A percentile compares a stretch with the other conserved stretches of the same genome.
Evolutionary conservation across 148 eudicot genomes (phyloP).

Genomic region (Chenopodium album): DNA sequence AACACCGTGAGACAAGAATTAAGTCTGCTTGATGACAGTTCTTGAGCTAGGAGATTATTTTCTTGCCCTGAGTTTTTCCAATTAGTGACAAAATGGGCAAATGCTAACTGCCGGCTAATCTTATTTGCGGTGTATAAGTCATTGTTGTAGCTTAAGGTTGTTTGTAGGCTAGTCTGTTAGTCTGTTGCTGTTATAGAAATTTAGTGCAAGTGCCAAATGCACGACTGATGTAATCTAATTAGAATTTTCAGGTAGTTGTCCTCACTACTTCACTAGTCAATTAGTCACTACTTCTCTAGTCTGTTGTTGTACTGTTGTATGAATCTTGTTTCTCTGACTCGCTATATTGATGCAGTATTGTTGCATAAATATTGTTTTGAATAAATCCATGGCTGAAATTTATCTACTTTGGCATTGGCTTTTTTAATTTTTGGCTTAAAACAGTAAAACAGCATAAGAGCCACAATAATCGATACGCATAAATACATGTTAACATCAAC

Average conservation of each 20-base stretch:
- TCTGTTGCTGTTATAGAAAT: slow-evolving; percentile 7
- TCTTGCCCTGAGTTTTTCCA: slow-evolving; percentile 4
- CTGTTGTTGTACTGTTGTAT: slow-evolving; percentile 13
- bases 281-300: background rate
- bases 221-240: slow-evolving; percentile 28
- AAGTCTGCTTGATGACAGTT: slow-evolving; percentile 33
- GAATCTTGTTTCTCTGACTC: background rate
- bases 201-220: slow-evolving; percentile 8
- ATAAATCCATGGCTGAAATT: slow-evolving; percentile 2
- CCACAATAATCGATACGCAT: no score
- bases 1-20: slow-evolving; percentile 56
- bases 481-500: no score
- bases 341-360: background rate
- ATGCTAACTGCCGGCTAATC: slow-evolving; percentile 31
- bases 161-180: background rate
- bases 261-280: no score
- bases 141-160: slow-evolving; percentile 8
- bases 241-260: slow-evolving; percentile 23
- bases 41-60: slow-evolving; percentile 5
- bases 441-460: no score
- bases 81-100: slow-evolving; percentile 14
- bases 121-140: slow-evolving; percentile 16
- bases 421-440: no score
- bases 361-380: background rate
- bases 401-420: no score